These are phyloP conservation scores for Pythium dissimile DNA, from an alignment of 352 stramenopile genomes.

Conservation along the genomic window DNA sequence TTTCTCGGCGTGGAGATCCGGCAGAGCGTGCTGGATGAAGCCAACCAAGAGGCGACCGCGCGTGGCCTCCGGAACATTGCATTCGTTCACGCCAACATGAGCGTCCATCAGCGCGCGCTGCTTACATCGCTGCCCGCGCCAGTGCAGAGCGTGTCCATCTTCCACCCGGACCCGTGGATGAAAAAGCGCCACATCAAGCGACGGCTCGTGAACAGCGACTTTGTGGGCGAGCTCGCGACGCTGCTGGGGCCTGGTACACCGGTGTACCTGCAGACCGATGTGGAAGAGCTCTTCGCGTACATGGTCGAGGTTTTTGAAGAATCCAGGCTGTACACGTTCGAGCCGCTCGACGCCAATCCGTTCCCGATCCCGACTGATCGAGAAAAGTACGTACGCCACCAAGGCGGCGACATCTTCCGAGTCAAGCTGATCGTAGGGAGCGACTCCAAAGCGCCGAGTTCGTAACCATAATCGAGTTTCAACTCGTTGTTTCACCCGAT, in stretches of 20 bases:
- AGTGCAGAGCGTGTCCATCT: constrained; percentile 79
- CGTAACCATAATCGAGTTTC: not conserved
- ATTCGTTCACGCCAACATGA: constrained; percentile 85
- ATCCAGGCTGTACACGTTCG: constrained; percentile 38
- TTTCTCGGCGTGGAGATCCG: constrained; percentile 87
- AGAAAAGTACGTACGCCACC: constrained; percentile 58
- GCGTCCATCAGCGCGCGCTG: constrained; percentile 62
- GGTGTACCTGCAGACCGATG: constrained; percentile 81
- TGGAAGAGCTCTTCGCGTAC: constrained; percentile 79
- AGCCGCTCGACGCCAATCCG: constrained; percentile 45
- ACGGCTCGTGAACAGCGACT: constrained; percentile 64
- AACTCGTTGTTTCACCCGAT: not conserved
- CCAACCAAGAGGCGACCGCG: constrained; percentile 35
- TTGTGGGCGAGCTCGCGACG: constrained; percentile 57
- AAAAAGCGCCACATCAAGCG: constrained; percentile 87
- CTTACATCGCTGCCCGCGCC: constrained; percentile 51
- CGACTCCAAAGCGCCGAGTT: not conserved
- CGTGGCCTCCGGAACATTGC: constrained; percentile 59
- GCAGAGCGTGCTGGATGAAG: constrained; percentile 67
- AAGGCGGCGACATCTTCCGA: constrained; percentile 74
- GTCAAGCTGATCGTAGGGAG: constrained; percentile 12
- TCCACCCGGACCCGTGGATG: constrained; percentile 88
- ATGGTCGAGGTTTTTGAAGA: constrained; percentile 78
- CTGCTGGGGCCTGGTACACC: constrained; percentile 52
- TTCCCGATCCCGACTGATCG: constrained; percentile 71